Evolutionary conservation across 257 asterid genomes (phyloP), one percentile per base, ranked within the genome.

Genomic region (Solanum dulcamara): DNA sequence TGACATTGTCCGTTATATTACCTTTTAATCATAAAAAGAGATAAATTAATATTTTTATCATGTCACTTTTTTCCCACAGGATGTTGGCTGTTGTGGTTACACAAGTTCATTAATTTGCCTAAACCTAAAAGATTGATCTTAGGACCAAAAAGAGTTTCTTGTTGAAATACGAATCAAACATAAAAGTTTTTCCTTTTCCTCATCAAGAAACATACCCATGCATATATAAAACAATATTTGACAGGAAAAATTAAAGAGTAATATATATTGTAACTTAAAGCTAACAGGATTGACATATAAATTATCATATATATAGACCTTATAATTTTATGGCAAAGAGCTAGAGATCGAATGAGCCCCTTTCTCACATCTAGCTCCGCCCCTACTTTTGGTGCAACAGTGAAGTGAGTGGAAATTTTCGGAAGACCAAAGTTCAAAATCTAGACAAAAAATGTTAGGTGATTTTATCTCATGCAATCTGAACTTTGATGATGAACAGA

Each of bases 31-130:
- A 44, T 84, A 80, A 82, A 89, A 89, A 86, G 89, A 84, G 80
- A 85, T 85, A n/a, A n/a, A n/a, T n/a, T 85, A 38, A 85, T 30
- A 12, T 64, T 84, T 88, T 42, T 81, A 81, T 89, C 84, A 85
- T 81, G 84, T 75, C 83, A 80, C 89, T 90, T 89, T 66, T 83
- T 60, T 32, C 66, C 33, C 59, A 48, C 81, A 81, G 72, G 51
- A 83, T 90, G 93, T 89, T 89, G 91, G 87, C 85, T 59, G 51
- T 85, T 86, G 81, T 88, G 88, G 85, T 91, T 83, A 86, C 92
- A 89, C 67, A 75, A 22, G 64, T 83, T n/a, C n/a, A n/a, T n/a
- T 87, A 89, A 88, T 87, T 91, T 87, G 81, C 84, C 83, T 85
- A 86, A 86, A 84, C 74, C 84, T 55, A 55, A 88, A 84, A 70